A percentile compares a stretch with the other conserved stretches of the same genome.
These are phyloP conservation scores for Prinsepia uniflora DNA, from an alignment of 306 rosid genomes.

Conservation along the genomic window DNA sequence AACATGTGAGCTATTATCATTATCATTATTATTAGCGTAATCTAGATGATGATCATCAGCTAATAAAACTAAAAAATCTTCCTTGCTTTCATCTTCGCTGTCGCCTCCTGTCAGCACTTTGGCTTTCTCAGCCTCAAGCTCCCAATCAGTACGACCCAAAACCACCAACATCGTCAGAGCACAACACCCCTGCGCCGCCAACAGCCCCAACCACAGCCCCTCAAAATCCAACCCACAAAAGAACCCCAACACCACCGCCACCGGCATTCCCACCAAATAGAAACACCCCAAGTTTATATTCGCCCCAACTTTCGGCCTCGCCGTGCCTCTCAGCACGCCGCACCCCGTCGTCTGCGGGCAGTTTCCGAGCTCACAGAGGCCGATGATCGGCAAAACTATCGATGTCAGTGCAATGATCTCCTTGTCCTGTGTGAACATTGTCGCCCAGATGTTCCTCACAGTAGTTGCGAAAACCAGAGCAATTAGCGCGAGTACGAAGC, in stretches of 20 bases:
- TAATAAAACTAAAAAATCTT: conserved; percentile 28
- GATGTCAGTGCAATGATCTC: conserved; percentile 61
- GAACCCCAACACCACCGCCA: conserved; percentile 60
- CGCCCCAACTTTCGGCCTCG: conserved; percentile 85
- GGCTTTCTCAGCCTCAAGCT: conserved; percentile 61
- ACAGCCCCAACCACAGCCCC: conserved; percentile 85
- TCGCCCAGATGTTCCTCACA: conserved; percentile 77
- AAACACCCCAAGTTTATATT: conserved; percentile 78
- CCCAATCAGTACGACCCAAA: conserved; percentile 67
- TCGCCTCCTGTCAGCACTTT: conserved; percentile 47
- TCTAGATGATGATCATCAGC: conserved; percentile 9
- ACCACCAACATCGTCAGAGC: conserved; percentile 80
- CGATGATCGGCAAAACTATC: conserved; percentile 76
- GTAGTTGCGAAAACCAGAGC: conserved; percentile 57
- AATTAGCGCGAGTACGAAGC: conserved; percentile 54
- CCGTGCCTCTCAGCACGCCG: conserved; percentile 85
- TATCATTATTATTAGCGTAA: conserved; percentile 16
- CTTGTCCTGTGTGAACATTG: conserved; percentile 62
- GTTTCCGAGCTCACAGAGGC: conserved; percentile 87
- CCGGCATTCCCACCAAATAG: conserved; percentile 87
- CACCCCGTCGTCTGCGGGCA: conserved; percentile 97
- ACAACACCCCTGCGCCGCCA: conserved; percentile 87
- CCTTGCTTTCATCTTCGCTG: conserved; percentile 40
- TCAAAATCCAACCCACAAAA: conserved; percentile 60
- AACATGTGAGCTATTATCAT: conserved; percentile 29